A percentile compares a stretch with the other conserved stretches of the same genome.
phyloP scores from a whole-genome alignment of 2,329 filamentous ascomycete genomes.

The Fusarium subtropicale region DNA sequence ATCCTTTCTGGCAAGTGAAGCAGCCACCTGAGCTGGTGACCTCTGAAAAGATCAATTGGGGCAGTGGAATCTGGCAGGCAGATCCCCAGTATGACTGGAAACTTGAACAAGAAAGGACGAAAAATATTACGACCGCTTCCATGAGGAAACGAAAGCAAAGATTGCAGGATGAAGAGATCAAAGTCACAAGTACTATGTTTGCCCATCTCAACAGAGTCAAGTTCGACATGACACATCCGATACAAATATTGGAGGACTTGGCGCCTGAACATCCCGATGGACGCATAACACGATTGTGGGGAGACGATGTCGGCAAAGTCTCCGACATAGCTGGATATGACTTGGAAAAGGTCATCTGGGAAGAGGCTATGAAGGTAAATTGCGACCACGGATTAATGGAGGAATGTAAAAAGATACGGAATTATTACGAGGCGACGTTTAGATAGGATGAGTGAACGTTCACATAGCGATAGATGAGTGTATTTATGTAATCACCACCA shows the following conservation, averaged over 20 bases:
- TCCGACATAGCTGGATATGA: slow-evolving; percentile 38
- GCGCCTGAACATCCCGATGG: slow-evolving; percentile 21
- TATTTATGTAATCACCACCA: background rate
- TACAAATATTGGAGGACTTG: slow-evolving; percentile 13
- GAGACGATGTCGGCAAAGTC: slow-evolving; percentile 26
- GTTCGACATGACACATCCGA: slow-evolving; percentile 35
- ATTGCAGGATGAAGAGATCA: background rate
- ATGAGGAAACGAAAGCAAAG: background rate
- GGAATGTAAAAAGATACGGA: slow-evolving; percentile 41
- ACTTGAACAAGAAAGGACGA: background rate
- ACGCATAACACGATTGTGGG: slow-evolving; percentile 33
- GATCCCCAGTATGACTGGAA: slow-evolving; percentile 44
- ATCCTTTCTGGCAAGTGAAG: slow-evolving; percentile 40
- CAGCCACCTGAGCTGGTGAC: slow-evolving; percentile 26
- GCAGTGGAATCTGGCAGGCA: slow-evolving; percentile 45
- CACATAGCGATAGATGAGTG: background rate
- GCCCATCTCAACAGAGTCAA: slow-evolving; percentile 45
- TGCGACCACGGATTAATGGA: slow-evolving; percentile 32
- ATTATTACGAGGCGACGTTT: slow-evolving; percentile 41
- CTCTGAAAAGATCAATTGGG: slow-evolving; percentile 32
- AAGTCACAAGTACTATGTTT: slow-evolving; percentile 39
- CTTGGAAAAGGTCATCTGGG: slow-evolving; percentile 42
- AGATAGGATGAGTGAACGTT: slow-evolving; percentile 1
- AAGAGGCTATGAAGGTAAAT: slow-evolving; percentile 41
- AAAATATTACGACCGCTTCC: background rate